Evolutionary conservation across 208 protist genomes (phyloP), one percentile per base, ranked within the genome.

Genomic region (Acanthamoeba lenticulata): DNA sequence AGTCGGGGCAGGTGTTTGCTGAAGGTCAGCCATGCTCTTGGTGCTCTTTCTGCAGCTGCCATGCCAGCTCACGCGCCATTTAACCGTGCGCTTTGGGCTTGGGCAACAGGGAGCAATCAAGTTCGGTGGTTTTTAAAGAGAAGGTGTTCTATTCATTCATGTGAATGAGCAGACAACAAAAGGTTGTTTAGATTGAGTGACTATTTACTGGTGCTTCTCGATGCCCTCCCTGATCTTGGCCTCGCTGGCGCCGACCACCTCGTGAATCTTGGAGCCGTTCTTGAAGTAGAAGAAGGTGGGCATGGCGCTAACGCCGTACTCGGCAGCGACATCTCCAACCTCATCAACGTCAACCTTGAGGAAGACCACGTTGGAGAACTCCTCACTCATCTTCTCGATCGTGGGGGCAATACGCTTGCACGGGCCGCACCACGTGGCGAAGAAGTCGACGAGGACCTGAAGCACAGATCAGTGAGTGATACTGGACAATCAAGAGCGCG

Each of bases 251-350:
- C 95, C 95, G 44, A 77, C 32, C 36, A 96, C 24, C 32, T 94
- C 74, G 44, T 72, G 55, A 57, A 96, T 42, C 34, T 95, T 89
- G 1, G 0, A n/a, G 40, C 93, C 95, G 49, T 96, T 95, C 81
- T 96, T 95, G 47, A 62, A 93, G 88, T 96, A 96, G 79, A 77
- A n/a, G 91, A 96, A 96, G 44, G 94, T 96, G 67, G 95, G 95
- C 93, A 96, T 95, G 38, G 72, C 91, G 77, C 55, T 72, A 27
- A 96, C 79, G 55, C 29, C 34, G 32, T 9, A 29, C 27, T 91
- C 72, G 13, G 24, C 40, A 34, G 49, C 42, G 65, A 95, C 21
- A 19, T 94, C 92, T n/a, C 85, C 15, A 3, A 88, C 17, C 65
- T 96, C 86, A 81, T 96, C 95, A 11, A 96, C 94, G 94, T 96